Evolutionary conservation across 768 basidiomycete species (phyloP).

Genomic region (Rubroboletus pulcherrimus): DNA sequence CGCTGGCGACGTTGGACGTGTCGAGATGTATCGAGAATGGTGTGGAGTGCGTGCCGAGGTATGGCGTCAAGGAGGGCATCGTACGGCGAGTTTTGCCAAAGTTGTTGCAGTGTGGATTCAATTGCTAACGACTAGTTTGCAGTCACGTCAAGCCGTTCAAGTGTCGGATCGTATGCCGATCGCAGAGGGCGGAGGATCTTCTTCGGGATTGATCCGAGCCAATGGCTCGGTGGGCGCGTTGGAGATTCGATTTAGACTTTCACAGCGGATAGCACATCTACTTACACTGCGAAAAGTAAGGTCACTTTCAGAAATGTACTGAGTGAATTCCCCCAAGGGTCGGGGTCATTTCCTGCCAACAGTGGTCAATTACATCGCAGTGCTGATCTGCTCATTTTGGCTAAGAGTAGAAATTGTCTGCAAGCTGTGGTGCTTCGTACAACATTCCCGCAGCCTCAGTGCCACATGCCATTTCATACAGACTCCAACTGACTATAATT

Average conservation of each 20-base stretch:
- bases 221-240: no score
- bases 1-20: no score
- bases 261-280: no score
- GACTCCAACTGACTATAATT: background rate
- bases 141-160: slow-evolving; percentile 14
- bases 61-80: no score
- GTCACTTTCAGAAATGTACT: background rate
- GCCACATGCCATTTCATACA: background rate
- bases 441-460: background rate
- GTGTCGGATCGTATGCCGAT: slow-evolving; percentile 1
- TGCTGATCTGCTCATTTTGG: background rate
- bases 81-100: no score
- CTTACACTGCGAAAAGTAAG: background rate
- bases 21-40: no score
- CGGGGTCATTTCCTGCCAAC: no score
- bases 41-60: no score
- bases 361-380: background rate
- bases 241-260: no score
- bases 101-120: no score
- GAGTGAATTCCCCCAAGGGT: background rate
- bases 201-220: background rate
- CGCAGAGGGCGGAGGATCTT: background rate
- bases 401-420: background rate
- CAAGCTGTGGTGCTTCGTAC: background rate
- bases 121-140: background rate